These are phyloP conservation scores for Cryomyces antarcticus DNA, from an alignment of 495 filamentous ascomycete genomes.

Conservation along the genomic window DNA sequence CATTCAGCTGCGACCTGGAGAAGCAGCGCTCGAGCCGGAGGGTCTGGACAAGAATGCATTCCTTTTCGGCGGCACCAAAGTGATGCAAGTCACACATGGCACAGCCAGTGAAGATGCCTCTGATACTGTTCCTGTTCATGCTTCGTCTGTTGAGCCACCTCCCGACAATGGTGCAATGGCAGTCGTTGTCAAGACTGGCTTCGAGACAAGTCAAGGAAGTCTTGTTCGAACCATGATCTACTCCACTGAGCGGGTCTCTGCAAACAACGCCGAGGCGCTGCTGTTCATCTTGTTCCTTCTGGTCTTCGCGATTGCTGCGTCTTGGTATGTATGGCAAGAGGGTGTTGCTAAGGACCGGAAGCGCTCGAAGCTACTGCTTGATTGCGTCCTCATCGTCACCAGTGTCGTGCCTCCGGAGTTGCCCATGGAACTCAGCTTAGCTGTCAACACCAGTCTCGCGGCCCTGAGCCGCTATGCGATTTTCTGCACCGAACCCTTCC, in stretches of 20 bases:
- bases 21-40: constrained; percentile 73
- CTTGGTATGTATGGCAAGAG: constrained; percentile 99
- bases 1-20: constrained; percentile 68
- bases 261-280: constrained; percentile 85
- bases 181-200: constrained; percentile 89
- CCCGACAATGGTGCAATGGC: constrained; percentile 91
- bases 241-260: constrained; percentile 93
- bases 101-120: constrained; percentile 45
- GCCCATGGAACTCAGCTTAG: constrained; percentile 92
- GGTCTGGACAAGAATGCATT: constrained; percentile 92
- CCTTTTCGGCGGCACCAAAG: constrained; percentile 91
- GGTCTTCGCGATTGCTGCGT: constrained; percentile 88
- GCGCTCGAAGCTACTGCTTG: constrained; percentile 86
- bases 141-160: constrained; percentile 50
- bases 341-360: constrained; percentile 84
- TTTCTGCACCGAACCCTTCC: constrained; percentile 97
- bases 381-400: constrained; percentile 93
- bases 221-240: constrained; percentile 99
- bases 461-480: constrained; percentile 88
- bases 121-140: constrained; percentile 37
- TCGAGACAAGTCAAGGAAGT: constrained; percentile 95
- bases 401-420: constrained; percentile 94
- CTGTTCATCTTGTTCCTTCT: constrained; percentile 93
- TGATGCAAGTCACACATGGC: constrained; percentile 79
- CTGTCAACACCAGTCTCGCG: constrained; percentile 96